Evolutionary conservation across 2,329 filamentous ascomycete genomes (phyloP).

Genomic region (Microdochium bolleyi): DNA sequence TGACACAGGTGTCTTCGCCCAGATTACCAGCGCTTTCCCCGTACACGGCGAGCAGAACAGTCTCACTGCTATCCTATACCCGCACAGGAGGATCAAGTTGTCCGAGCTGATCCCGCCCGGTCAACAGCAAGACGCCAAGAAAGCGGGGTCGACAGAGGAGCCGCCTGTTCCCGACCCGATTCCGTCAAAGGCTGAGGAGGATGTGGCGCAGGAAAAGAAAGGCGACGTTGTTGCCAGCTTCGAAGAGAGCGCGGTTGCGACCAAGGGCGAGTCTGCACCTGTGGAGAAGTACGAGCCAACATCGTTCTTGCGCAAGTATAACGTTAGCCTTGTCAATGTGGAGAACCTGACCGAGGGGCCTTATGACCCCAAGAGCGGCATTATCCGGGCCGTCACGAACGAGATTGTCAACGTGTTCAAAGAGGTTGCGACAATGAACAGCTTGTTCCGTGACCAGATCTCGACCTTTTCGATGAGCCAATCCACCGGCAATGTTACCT

Average conservation of each 20-base stretch:
- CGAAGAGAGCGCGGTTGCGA: conserved; percentile 68
- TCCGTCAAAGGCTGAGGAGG: conserved; percentile 47
- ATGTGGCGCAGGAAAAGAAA: conserved; percentile 57
- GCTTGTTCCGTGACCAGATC: conserved; percentile 92
- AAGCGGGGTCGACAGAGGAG: conserved; percentile 40
- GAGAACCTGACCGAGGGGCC: conserved; percentile 87
- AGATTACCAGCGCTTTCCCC: conserved; percentile 94
- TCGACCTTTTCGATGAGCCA: conserved; percentile 96
- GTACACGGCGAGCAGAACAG: conserved; percentile 78
- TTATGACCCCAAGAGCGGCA: conserved; percentile 80
- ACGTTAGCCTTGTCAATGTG: conserved; percentile 90
- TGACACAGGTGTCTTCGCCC: conserved; percentile 93
- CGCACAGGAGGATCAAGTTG: conserved; percentile 88
- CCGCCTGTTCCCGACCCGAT: conserved; percentile 48
- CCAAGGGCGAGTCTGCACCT: conserved; percentile 39
- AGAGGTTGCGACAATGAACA: conserved; percentile 89
- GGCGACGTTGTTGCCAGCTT: conserved; percentile 97
- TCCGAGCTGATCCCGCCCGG: conserved; percentile 71
- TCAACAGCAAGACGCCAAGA: conserved; percentile 36
- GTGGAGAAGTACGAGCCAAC: conserved; percentile 70
- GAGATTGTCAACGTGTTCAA: conserved; percentile 99
- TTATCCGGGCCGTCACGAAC: conserved; percentile 86
- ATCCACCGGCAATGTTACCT: conserved; percentile 86
- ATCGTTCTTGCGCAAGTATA: conserved; percentile 82
- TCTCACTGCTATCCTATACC: conserved; percentile 90